Evolutionary conservation across 78 protist genomes (phyloP), one percentile per base, ranked within the genome.

Genomic region (Planoprotostelium fungivorum): DNA sequence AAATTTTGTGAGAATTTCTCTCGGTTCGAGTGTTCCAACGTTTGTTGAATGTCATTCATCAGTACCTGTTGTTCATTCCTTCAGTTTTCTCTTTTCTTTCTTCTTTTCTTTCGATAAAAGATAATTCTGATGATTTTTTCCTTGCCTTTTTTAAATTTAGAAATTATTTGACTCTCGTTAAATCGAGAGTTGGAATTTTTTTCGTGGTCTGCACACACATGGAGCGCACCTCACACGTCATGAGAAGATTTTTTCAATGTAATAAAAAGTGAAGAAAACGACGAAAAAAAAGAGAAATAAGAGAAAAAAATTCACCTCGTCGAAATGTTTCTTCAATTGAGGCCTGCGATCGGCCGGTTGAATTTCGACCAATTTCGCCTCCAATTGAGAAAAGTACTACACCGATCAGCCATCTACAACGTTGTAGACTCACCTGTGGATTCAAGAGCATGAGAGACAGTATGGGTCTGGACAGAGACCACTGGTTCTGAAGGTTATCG

Each of bases 381-480:
- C 28, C 63, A 94, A 29, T 5, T 37, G 87, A 0, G 10, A 1
- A 34, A 89, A 89, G 1, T 36, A 36, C 38, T 73, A 87, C 31
- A 29, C 84, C 16, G 5, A 51, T 51, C 73, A 51, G 16, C 16
- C 73, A 25, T 51, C 73, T 51, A 51, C 73, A 51, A 16, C 5
- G 73, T 51, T 51, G 73, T 51, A 51, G 73, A 51, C 73, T 51
- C 16, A 51, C 73, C 73, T 51, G 73, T 51, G 73, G 73, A 39
- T 91, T 90, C 36, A 92, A 1, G 31, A 92, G 39, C 35, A 95
- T 87, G 51, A 95, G 84, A 16, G 86, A 34, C 87, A 95, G 89
- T 89, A 95, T 83, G 83, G 96, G 94, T 5, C 94, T 91, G 31
- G 93, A 87, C n/a, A 91, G 16, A 0, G 94, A 89, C 91, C 92